phyloP scores from a whole-genome alignment of 2,329 filamentous ascomycete genomes.

The Rhynchosporium graminicola region DNA sequence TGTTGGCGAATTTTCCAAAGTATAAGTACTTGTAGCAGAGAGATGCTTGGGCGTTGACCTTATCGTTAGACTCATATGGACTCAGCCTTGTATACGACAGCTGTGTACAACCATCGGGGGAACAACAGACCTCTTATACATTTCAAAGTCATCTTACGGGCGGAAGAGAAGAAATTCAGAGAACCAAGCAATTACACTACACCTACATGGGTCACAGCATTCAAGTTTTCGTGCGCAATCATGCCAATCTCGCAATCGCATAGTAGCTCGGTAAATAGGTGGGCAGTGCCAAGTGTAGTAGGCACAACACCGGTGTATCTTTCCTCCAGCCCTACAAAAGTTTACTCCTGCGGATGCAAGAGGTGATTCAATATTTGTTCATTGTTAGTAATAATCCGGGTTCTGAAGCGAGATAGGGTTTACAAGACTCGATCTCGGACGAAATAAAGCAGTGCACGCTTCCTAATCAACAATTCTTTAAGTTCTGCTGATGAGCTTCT shows the following conservation, averaged over 20 bases:
- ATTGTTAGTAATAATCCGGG: too few species aligned
- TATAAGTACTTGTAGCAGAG: neutral
- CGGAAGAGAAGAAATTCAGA: neutral
- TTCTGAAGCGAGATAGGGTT: too few species aligned
- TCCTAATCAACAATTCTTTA: too few species aligned
- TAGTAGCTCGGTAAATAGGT: too few species aligned
- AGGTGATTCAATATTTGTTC: too few species aligned
- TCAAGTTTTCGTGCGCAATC: neutral
- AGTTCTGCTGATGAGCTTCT: too few species aligned
- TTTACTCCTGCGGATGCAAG: too few species aligned
- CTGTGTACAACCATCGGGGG: neutral
- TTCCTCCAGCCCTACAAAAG: neutral
- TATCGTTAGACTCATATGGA: constrained; percentile 1
- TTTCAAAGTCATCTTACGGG: constrained; percentile 3
- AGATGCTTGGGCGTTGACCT: neutral
- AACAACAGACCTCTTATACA: neutral
- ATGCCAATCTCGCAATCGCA: constrained; percentile 1
- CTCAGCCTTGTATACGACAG: neutral
- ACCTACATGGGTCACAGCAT: neutral
- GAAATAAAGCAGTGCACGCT: too few species aligned
- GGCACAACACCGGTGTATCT: neutral
- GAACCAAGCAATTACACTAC: neutral
- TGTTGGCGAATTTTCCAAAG: neutral
- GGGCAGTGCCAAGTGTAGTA: neutral
- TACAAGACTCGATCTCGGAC: too few species aligned